Base-by-base conservation (phyloP, 1,284 basidiomycete species). In the Pulveroboletus sp. region DNA sequence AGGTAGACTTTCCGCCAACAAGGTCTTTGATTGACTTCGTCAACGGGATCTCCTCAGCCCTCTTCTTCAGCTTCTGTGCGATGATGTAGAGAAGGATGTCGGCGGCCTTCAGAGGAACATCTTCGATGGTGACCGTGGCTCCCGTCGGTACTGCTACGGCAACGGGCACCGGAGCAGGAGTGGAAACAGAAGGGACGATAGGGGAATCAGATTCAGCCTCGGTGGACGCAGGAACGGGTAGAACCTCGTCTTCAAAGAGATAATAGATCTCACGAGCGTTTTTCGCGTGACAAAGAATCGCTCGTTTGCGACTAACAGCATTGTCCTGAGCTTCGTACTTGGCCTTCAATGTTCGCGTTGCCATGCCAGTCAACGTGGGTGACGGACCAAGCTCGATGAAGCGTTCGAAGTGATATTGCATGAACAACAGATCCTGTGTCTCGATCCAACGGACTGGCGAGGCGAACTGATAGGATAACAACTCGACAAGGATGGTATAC, bases 381-480 rank as follows among this genome's bases (percentile, higher is more conserved):
- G 93, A 94, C 51, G 97, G 97, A 43, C 97, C 96, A 58, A 99
- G 82, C 74, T 99, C 96, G 70, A 99, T 89, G 68, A 98, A 83
- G 28, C 96, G 86, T 77, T 98, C 96, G 67, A 98, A 98, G 59
- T 84, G 81, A 80, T 87, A 97, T n/a, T 87, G 77, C 8, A 79
- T 85, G 79, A 99, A 99, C 59, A 99, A 83, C 45, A 93, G 84
- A 69, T 99, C 96, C 72, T 98, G 96, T 0, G 96, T 99, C 78
- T 98, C 92, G 69, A 99, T 99, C 96, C 96, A 98, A 55, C 95
- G 89, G 26, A 99, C 96, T 14, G 95, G 94, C 4, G 94, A 96
- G 1, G 92, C 92, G 66, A 96, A 96, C 73, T 99, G 96, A 73
- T 98, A 98, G 17, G 96, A 94, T 43, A 99, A 83, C 54, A 98